Percentiles rank a stretch among this genome's conserved stretches.
These are phyloP conservation scores for Tetradesmus obliquus DNA, from an alignment of 139 green algal species.

Conservation along the genomic window DNA sequence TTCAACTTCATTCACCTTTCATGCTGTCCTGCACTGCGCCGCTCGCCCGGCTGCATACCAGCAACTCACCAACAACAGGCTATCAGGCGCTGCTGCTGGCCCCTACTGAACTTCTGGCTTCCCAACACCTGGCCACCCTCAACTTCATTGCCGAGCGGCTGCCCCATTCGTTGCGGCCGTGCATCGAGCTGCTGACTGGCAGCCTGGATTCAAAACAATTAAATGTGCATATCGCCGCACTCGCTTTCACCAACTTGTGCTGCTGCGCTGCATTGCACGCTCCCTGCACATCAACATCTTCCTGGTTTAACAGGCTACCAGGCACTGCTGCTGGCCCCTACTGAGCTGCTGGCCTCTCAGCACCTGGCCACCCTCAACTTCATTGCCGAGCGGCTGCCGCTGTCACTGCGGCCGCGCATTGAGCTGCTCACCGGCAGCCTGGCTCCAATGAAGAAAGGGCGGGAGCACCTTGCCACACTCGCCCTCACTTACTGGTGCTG, in stretches of 20 bases:
- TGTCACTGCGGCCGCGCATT: conserved; percentile 1
- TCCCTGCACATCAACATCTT: background rate
- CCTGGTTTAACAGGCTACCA: conserved; percentile 70
- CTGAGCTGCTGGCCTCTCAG: conserved; percentile 89
- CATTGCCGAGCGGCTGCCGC: conserved; percentile 63
- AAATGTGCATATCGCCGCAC: no score
- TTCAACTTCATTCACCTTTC: no score
- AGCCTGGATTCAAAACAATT: background rate
- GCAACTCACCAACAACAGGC: conserved; percentile 36
- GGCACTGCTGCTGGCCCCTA: conserved; percentile 90
- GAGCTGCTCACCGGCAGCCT: conserved; percentile 63
- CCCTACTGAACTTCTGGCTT: no score
- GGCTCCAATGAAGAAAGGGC: conserved; percentile 22
- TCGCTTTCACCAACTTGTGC: no score
- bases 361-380: conserved; percentile 63
- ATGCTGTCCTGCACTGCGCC: background rate
- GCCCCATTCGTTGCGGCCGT: background rate
- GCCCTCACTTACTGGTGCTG: no score
- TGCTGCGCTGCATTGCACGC: background rate
- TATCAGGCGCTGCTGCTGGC: no score
- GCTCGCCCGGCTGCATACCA: background rate
- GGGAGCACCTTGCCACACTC: no score
- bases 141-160: background rate
- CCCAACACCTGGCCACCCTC: background rate
- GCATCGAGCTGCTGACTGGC: background rate